phyloP scores from a whole-genome alignment of 805 yeast species.

The Wickerhamomyces rabaulensis region DNA sequence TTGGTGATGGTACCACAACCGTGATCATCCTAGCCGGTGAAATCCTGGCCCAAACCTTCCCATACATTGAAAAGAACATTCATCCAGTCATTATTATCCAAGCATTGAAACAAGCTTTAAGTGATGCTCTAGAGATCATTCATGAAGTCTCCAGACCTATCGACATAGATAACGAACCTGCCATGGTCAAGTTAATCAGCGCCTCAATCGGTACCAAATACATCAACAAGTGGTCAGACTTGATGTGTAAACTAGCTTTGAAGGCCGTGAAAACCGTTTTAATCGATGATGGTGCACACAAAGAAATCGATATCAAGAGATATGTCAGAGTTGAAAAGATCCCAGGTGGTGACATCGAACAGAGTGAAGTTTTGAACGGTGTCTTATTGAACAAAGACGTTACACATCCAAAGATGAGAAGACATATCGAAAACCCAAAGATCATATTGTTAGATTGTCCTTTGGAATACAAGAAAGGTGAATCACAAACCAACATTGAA shows the following conservation, averaged over 20 bases:
- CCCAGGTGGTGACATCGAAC: constrained; percentile 96
- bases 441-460: constrained; percentile 92
- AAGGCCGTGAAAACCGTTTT: constrained; percentile 83
- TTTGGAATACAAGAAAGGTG: constrained; percentile 97
- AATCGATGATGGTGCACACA: constrained; percentile 52
- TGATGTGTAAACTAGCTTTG: constrained; percentile 86
- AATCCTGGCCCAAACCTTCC: constrained; percentile 90
- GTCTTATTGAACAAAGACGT: constrained; percentile 92
- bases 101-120: constrained; percentile 85
- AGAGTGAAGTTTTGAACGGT: constrained; percentile 84
- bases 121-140: constrained; percentile 86
- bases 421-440: constrained; percentile 83
- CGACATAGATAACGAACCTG: constrained; percentile 76
- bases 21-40: constrained; percentile 97
- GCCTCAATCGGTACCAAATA: constrained; percentile 97
- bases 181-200: constrained; percentile 79
- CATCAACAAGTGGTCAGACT: constrained; percentile 82
- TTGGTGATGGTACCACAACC: constrained; percentile 97
- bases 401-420: constrained; percentile 97
- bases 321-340: constrained; percentile 92
- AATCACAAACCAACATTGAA: constrained; percentile 96
- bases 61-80: constrained; percentile 88
- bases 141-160: constrained; percentile 79
- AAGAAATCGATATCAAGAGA: constrained; percentile 89
- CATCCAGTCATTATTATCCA: constrained; percentile 96